Percentiles rank a stretch among this genome's conserved stretches.
phyloP scores from a whole-genome alignment of 2,329 filamentous ascomycete genomes.

The Alternaria rosae region DNA sequence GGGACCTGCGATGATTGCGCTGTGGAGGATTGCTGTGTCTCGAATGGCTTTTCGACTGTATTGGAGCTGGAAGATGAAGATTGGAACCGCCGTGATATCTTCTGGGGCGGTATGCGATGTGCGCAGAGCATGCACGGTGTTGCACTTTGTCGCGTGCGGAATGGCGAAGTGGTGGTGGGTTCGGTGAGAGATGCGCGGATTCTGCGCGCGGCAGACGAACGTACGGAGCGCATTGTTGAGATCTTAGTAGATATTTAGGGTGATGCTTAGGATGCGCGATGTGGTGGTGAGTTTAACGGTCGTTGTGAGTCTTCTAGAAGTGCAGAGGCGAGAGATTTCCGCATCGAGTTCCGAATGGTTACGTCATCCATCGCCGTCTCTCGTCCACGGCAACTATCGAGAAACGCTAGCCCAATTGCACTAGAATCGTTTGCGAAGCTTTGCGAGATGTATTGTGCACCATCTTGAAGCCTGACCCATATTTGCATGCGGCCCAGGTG shows the following conservation, averaged over 20 bases:
- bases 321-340: constrained; percentile 19
- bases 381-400: background rate
- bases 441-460: background rate
- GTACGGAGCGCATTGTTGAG: constrained; percentile 30
- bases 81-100: constrained; percentile 29
- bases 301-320: constrained; percentile 2
- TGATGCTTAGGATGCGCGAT: background rate
- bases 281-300: background rate
- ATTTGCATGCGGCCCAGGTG: background rate
- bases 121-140: constrained; percentile 38
- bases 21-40: constrained; percentile 13
- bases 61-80: constrained; percentile 26
- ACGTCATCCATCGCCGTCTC: constrained; percentile 23
- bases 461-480: background rate
- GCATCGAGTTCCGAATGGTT: constrained; percentile 10
- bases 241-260: background rate
- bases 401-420: background rate
- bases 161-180: constrained; percentile 12
- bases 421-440: background rate
- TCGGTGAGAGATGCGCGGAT: constrained; percentile 35
- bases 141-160: constrained; percentile 25
- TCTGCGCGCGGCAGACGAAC: constrained; percentile 29
- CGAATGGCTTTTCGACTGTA: constrained; percentile 25
- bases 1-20: constrained; percentile 2
- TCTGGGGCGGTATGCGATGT: constrained; percentile 17